Percentiles rank a stretch among this genome's conserved stretches.
Conservation (phyloP, 768 basidiomycete species). For the Rhodosporidiobolus sp. region DNA sequence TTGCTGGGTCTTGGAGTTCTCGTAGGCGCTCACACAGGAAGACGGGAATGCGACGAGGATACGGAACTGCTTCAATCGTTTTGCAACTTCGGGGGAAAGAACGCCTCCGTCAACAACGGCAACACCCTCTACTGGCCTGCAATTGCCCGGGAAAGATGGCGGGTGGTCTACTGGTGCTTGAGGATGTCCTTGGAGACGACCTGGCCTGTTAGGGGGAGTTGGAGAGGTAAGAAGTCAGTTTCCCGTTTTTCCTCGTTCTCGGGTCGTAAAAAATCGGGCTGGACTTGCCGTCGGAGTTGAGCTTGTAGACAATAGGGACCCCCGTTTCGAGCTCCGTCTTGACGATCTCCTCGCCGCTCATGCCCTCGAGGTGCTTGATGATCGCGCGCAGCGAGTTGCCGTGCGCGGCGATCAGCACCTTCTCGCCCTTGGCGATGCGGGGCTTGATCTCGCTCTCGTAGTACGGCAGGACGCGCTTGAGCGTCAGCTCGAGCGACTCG, state of each 20-base stretch:
- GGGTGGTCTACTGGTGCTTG: conserved; percentile 19
- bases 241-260: too few relatives aligned
- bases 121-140: too few relatives aligned
- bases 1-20: too few relatives aligned
- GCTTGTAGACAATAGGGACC: conserved; percentile 44
- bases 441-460: conserved; percentile 44
- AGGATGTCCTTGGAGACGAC: conserved; percentile 40
- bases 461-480: conserved; percentile 43
- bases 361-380: conserved; percentile 43
- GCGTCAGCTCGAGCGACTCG: conserved; percentile 44
- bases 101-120: too few relatives aligned
- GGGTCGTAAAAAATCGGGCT: background rate
- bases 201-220: conserved; percentile 21
- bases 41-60: too few relatives aligned
- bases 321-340: conserved; percentile 42
- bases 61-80: too few relatives aligned
- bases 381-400: conserved; percentile 44
- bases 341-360: conserved; percentile 42
- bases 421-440: conserved; percentile 39
- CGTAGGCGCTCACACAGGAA: too few relatives aligned
- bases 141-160: too few relatives aligned
- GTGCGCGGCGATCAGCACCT: conserved; percentile 45
- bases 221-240: too few relatives aligned
- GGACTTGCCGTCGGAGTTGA: conserved; percentile 26
- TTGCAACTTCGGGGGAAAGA: too few relatives aligned